Base-by-base conservation (phyloP, 1,139 yeast species). In the Dujonia santamariae region DNA sequence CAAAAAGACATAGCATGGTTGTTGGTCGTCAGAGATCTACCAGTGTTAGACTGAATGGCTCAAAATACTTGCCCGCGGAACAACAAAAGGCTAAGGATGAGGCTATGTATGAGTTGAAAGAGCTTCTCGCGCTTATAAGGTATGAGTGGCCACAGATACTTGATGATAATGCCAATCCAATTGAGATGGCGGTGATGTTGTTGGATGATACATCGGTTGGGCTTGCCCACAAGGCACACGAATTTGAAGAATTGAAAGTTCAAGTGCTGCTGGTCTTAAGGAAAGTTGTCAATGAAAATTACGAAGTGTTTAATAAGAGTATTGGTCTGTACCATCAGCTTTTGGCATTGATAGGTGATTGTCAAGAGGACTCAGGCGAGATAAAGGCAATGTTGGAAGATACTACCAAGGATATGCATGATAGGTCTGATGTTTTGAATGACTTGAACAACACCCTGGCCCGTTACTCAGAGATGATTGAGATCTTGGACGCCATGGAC, bases 151-250 rank as follows among this genome's bases (percentile, higher is more conserved):
- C 74, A 4, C 71, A 63, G 36, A 46, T 54, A n/a, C 39, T 59
- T 18, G 46, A 47, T 20, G 56, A 41, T 53, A 43, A 67, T 39
- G 69, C 94, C 34, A 87, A 86, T 53, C 95, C 96, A 1, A 67
- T 90, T 28, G 96, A 87, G 48, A 67, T 83, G 37, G 96, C 96
- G 0, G 67, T 90, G 30, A 78, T 92, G 0, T 65, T 90, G 39
- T 65, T 87, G 46, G 97, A 90, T 55, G 82, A 80, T 46, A 80
- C 95, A 3, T 85, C 96, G 1, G 95, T 88, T 21, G 97, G 97
- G 0, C 61, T 85, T 50, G 95, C 95, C 1, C 82, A 82, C 49
- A 75, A 81, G 42, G 68, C 71, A 37, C 65, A 67, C 0, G 85
- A 81, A 34, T 85, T 85, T 45, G 57, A 67, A 31, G 67, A 66